Base-by-base conservation (phyloP, 495 filamentous ascomycete genomes). In the Aspergillus cavernicola region DNA sequence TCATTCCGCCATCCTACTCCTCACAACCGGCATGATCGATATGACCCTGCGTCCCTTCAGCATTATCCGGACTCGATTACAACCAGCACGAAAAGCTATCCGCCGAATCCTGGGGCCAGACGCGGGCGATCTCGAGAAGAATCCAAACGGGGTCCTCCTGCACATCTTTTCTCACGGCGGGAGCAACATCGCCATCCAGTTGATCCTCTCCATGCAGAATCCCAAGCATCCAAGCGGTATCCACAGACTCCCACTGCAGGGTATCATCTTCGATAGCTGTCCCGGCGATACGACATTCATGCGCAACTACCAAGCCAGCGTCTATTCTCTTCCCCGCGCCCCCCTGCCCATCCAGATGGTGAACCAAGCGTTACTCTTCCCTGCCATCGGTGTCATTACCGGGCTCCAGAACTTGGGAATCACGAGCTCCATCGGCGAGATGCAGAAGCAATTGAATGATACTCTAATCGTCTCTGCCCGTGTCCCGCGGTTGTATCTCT, bases 101-200 rank as follows among this genome's bases (percentile, higher is more conserved):
- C 41, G 44, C 15, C 57, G 47, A 0, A 56, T 66, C 23, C 16
- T 66, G n/a, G 47, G 35, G 13, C 20, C 13, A 10, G 26, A 36
- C 16, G 45, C 36, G 11, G 55, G 31, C n/a, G 22, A 26, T 35
- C 5, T 32, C n/a, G 31, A 39, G n/a, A 46, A 19, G 40, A 50
- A 39, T 39, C 37, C 44, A 9, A 54, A 52, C 33, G 55, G 55
- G n/a, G 61, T 62, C 4, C 55, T 69, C 5, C 55, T 69, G 7
- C 66, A 71, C 56, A 24, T 61, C 5, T 67, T 67, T 15, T 69
- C 66, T 5, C 58, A 69, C 52, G 66, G 66, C 15, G 68, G 68
- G 1, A 50, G 58, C 35, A 61, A 61, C 18, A 65, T 56, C 7
- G 63, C 57, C 10, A 52, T 57, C 16, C 64, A 66, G 32, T 52